A percentile compares a stretch with the other conserved stretches of the same genome.
phyloP scores from a whole-genome alignment of 2,329 filamentous ascomycete genomes.

The Aspergillus flavus region DNA sequence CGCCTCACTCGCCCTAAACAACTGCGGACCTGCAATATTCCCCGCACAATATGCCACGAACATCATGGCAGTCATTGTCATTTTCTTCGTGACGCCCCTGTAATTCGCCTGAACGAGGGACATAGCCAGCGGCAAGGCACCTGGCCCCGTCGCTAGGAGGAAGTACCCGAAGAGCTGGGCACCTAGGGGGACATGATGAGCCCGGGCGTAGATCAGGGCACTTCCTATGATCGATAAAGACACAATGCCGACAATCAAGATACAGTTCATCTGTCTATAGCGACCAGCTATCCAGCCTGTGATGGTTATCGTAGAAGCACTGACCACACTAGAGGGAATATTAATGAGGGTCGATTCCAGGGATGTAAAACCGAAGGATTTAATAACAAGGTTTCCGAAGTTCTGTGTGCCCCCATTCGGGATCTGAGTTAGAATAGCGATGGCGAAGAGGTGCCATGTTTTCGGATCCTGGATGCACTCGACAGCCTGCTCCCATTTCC shows the following conservation, averaged over 20 bases:
- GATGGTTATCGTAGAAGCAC: conserved; percentile 11
- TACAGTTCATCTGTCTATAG: conserved; percentile 12
- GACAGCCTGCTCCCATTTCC: conserved; percentile 54
- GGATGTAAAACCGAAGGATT: conserved; percentile 58
- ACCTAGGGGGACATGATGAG: conserved; percentile 34
- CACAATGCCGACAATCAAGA: conserved; percentile 53
- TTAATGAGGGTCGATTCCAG: conserved; percentile 58
- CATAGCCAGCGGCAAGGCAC: conserved; percentile 58
- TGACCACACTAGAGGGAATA: conserved; percentile 60
- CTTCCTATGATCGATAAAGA: conserved; percentile 56
- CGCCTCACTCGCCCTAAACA: conserved; percentile 55
- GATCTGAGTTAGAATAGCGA: conserved; percentile 56
- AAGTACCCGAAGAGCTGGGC: conserved; percentile 62
- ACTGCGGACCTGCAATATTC: conserved; percentile 60
- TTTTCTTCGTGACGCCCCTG: conserved; percentile 62
- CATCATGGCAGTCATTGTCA: conserved; percentile 59
- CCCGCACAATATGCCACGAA: conserved; percentile 60
- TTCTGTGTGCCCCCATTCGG: conserved; percentile 58
- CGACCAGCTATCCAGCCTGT: conserved; percentile 18
- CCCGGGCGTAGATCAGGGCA: conserved; percentile 56
- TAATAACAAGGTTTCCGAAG: conserved; percentile 57
- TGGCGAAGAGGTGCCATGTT: conserved; percentile 60
- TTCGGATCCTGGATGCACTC: conserved; percentile 62
- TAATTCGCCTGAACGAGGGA: conserved; percentile 60
- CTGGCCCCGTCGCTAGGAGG: conserved; percentile 56